Percentiles rank a stretch among this genome's conserved stretches.
These are phyloP conservation scores for Coemansia sp. DNA, from an alignment of 192 early-diverging fungal species.

Conservation along the genomic window DNA sequence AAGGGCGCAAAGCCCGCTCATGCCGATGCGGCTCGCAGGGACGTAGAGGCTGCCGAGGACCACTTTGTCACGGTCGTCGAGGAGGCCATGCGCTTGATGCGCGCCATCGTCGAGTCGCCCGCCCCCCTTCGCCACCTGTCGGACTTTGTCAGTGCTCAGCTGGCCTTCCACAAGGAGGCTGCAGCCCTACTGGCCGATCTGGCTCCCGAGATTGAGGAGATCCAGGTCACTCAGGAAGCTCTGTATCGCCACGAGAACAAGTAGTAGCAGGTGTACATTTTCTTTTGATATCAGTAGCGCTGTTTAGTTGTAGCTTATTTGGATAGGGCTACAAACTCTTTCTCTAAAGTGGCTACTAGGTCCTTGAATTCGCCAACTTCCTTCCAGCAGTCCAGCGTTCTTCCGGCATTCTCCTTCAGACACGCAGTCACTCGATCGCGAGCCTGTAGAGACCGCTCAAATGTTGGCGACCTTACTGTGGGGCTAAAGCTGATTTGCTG, in stretches of 20 bases:
- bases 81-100: constrained; percentile 94
- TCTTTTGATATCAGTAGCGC: not conserved
- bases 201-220: constrained; percentile 93
- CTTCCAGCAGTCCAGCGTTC: constrained; percentile 51
- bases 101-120: constrained; percentile 80
- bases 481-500: constrained; percentile 25
- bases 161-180: constrained; percentile 83
- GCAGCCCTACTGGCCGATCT: constrained; percentile 66
- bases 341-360: constrained; percentile 29
- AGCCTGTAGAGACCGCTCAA: constrained; percentile 12
- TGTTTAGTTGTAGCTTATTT: not conserved
- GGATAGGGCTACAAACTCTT: constrained; percentile 30
- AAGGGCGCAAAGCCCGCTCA: constrained; percentile 68
- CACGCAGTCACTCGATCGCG: constrained; percentile 39
- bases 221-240: constrained; percentile 90
- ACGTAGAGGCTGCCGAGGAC: constrained; percentile 93
- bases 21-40: constrained; percentile 70
- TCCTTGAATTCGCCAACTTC: constrained; percentile 44
- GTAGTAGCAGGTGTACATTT: constrained; percentile 8
- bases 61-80: constrained; percentile 93
- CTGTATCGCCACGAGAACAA: constrained; percentile 64
- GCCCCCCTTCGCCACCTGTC: constrained; percentile 80
- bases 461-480: constrained; percentile 12
- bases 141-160: constrained; percentile 83
- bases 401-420: constrained; percentile 26